Evolutionary conservation across 1,139 yeast species (phyloP).

Genomic region (Suhomyces maxii): DNA sequence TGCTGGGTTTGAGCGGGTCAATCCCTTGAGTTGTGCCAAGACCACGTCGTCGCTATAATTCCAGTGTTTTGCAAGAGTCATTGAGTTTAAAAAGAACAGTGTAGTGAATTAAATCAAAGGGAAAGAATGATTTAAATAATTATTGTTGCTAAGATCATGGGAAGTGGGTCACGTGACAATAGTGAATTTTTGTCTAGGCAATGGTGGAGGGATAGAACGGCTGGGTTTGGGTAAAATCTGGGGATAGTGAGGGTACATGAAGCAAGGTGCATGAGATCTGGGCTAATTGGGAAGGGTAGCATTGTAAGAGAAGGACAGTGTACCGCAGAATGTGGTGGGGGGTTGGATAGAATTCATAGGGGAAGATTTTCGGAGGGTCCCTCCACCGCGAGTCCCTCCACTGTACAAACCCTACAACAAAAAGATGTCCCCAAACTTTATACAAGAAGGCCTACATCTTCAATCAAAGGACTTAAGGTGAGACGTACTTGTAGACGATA

Average conservation of each 20-base stretch:
- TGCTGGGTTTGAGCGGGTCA: slow-evolving; percentile 68
- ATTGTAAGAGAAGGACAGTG: neutral
- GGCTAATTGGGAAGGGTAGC: neutral
- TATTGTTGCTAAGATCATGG: neutral
- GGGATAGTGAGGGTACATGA: neutral
- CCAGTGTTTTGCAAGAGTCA: slow-evolving; percentile 50
- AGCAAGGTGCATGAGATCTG: neutral
- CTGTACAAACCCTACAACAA: neutral
- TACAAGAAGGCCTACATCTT: neutral
- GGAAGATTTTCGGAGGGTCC: neutral
- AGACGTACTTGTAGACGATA: no score
- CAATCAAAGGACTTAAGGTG: no score
- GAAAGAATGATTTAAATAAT: neutral
- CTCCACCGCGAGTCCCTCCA: slow-evolving; percentile 1
- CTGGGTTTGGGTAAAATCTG: neutral
- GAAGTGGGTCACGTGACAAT: neutral
- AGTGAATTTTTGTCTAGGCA: neutral
- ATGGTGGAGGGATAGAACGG: slow-evolving; percentile 1
- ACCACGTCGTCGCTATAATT: slow-evolving; percentile 61
- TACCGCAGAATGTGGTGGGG: neutral
- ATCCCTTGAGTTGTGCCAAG: slow-evolving; percentile 61
- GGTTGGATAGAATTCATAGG: neutral
- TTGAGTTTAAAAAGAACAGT: slow-evolving; percentile 1
- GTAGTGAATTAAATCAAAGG: neutral
- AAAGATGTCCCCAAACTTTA: neutral